Base-by-base conservation (phyloP, 2,329 filamentous ascomycete genomes). In the Ophiostoma himal-ulmi region DNA sequence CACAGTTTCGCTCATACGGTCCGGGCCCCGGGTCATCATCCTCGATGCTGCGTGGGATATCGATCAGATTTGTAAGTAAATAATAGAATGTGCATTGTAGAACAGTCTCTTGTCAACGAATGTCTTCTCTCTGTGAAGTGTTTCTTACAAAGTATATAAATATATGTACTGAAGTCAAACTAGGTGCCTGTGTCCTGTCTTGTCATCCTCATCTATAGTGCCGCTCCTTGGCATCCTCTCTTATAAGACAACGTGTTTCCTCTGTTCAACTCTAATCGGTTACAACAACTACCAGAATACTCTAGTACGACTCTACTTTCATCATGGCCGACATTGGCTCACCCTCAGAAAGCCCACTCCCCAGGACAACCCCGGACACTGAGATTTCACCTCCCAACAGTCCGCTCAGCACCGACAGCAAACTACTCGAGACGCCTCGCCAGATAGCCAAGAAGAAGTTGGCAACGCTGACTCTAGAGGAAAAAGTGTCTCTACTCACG, bases 401-500 rank as follows among this genome's bases (percentile, higher is more conserved):
- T 26, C 52, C 52, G 22, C 22, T 57, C n/a, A 26, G 11, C 5
- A 22, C 48, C n/a, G n/a, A 22, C n/a, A 26, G 22, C 22, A 57
- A 13, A 57, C 8, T 26, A 1, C 52, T 57, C 8, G 52, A 30
- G 8, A 57, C n/a, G 10, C n/a, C 52, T 5, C 52, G 52, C n/a
- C 52, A 57, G 52, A 26, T 5, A 14, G 52, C 52, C 52, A 30
- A 26, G n/a, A 57, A 26, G 3, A 57, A 13, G 11, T 8, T 57
- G 52, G 22, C 52, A 26, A 8, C 52, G 8, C 60, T 64, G 60
- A 64, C 60, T 3, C 60, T 64, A 20, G 60, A 64, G n/a, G 60
- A 37, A 64, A 64, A 88, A 84, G 81, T 88, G 57, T 87, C 86
- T 3, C 79, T 88, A 1, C 80, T 88, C 30, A 85, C 86, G 22